Conservation (phyloP, 1,284 basidiomycete species). For the Hemileia vastatrix region DNA sequence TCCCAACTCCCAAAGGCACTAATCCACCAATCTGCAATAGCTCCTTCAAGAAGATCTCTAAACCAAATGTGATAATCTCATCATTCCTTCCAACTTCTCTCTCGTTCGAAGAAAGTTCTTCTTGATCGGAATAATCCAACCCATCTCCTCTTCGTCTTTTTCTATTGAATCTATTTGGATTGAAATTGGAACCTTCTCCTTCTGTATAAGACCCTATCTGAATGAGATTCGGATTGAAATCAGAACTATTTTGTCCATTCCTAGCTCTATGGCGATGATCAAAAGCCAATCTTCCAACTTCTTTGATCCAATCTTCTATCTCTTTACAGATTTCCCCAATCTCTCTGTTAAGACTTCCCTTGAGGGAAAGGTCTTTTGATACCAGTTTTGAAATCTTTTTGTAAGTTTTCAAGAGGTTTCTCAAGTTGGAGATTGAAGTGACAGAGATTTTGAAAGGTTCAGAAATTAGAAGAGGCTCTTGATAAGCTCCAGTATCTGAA, state of each 20-base stretch:
- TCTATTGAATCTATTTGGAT: neutral
- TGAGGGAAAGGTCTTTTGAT: too few species aligned
- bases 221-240: neutral
- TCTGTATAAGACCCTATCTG: neutral
- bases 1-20: neutral
- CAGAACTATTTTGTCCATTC: too few species aligned
- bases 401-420: too few species aligned
- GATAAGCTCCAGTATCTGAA: too few species aligned
- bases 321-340: too few species aligned
- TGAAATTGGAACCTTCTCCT: neutral
- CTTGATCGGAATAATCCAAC: neutral
- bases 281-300: neutral
- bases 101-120: neutral
- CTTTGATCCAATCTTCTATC: too few species aligned
- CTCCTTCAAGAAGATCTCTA: neutral
- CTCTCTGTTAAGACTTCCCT: too few species aligned
- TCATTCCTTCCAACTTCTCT: neutral
- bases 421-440: too few species aligned
- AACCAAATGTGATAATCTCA: neutral
- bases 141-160: neutral
- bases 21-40: neutral
- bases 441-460: too few species aligned
- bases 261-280: too few species aligned
- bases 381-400: too few species aligned
- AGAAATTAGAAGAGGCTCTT: too few species aligned